Percentiles rank a stretch among this genome's conserved stretches.
phyloP scores from a whole-genome alignment of 208 protist species.

The Porcisia hertigi region DNA sequence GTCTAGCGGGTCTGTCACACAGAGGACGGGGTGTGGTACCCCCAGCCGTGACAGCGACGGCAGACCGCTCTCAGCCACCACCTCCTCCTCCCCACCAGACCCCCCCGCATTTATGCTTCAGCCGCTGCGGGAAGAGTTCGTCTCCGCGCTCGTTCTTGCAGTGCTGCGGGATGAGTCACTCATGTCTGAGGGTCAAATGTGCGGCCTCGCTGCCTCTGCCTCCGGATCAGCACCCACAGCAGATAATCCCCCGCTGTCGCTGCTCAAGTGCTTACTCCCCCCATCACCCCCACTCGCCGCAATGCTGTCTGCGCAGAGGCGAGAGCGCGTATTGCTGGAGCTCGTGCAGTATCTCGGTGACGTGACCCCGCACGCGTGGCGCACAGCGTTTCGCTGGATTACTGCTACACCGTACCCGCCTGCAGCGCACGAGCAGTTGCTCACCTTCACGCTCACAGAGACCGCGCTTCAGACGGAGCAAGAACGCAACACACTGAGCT shows the following conservation, averaged over 20 bases:
- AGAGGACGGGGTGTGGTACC: not conserved
- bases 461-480: not conserved
- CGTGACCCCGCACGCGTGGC: slow-evolving; percentile 22
- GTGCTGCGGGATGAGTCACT: slow-evolving; percentile 21
- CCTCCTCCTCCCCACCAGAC: not conserved
- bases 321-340: slow-evolving; percentile 17
- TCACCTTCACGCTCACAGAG: not conserved
- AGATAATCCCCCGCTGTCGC: not conserved
- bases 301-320: not conserved
- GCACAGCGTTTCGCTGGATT: slow-evolving; percentile 12
- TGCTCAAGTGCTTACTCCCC: not conserved
- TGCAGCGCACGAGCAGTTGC: not conserved
- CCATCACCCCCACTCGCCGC: not conserved
- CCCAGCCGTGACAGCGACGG: too few relatives aligned
- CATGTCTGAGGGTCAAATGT: not conserved
- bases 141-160: slow-evolving; percentile 14
- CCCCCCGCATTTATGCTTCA: not conserved
- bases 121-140: not conserved
- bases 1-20: not conserved
- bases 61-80: not conserved
- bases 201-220: not conserved
- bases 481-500: not conserved
- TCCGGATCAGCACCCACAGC: not conserved
- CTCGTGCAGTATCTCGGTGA: slow-evolving; percentile 16
- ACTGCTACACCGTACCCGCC: slow-evolving; percentile 16